Percentiles rank a stretch among this genome's conserved stretches.
These are phyloP conservation scores for Plasmodium vivax DNA, from an alignment of 169 alveolate genomes.

Conservation along the genomic window DNA sequence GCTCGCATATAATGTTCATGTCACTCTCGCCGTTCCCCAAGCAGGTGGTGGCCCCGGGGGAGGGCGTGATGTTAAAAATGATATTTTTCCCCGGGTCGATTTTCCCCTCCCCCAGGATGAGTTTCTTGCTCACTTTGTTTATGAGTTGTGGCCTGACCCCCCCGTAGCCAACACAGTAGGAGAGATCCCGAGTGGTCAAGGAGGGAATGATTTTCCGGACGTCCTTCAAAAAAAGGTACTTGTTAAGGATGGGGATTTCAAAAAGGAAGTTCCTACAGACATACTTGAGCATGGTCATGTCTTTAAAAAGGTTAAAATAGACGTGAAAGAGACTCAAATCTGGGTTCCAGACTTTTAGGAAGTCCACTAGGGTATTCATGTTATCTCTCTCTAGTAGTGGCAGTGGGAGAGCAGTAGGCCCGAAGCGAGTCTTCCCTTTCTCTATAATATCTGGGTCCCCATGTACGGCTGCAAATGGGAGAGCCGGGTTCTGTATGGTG, in stretches of 20 bases:
- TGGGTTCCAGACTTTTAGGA: slow-evolving; percentile 81
- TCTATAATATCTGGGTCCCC: slow-evolving; percentile 90
- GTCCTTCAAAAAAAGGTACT: slow-evolving; percentile 85
- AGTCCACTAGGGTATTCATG: slow-evolving; percentile 82
- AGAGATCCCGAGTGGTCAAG: slow-evolving; percentile 80
- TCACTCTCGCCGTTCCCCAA: slow-evolving; percentile 88
- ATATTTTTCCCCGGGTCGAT: slow-evolving; percentile 84
- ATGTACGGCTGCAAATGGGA: slow-evolving; percentile 91
- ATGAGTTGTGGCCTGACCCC: slow-evolving; percentile 91
- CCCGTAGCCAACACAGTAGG: slow-evolving; percentile 88
- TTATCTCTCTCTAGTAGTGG: slow-evolving; percentile 89
- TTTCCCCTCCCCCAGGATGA: slow-evolving; percentile 89
- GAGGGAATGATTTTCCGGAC: slow-evolving; percentile 88
- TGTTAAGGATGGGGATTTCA: slow-evolving; percentile 85
- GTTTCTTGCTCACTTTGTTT: slow-evolving; percentile 83
- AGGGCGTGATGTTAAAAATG: slow-evolving; percentile 88
- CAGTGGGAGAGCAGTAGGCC: slow-evolving; percentile 90
- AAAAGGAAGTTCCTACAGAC: slow-evolving; percentile 84
- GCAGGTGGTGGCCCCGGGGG: slow-evolving; percentile 92
- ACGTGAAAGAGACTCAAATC: slow-evolving; percentile 82
- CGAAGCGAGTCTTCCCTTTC: slow-evolving; percentile 84
- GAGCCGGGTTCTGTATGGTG: slow-evolving; percentile 89
- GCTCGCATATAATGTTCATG: slow-evolving; percentile 84
- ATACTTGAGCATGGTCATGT: slow-evolving; percentile 84
- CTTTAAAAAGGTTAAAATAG: slow-evolving; percentile 81